Conservation (phyloP, 129 eudicot species). For the Rutidosis leptorrhynchoides region DNA sequence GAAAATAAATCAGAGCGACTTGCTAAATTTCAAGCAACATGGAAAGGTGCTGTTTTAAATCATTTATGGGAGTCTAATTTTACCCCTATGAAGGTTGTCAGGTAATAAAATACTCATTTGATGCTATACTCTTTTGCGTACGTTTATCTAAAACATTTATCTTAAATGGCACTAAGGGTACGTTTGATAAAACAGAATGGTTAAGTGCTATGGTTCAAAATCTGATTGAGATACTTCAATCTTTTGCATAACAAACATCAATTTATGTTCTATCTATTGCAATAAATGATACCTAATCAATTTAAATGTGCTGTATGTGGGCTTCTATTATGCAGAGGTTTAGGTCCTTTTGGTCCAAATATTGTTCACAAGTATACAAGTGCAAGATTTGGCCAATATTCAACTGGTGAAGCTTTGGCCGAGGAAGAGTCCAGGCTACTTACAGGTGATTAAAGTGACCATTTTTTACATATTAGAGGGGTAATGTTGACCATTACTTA, state of each 20-base stretch:
- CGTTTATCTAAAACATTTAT: not conserved
- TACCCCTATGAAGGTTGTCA: conserved; percentile 81
- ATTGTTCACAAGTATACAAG: conserved; percentile 71
- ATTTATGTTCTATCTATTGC: not conserved
- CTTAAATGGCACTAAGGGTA: too few species aligned
- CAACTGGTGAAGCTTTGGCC: conserved; percentile 54
- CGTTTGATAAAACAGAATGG: too few species aligned
- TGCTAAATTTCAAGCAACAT: conserved; percentile 65
- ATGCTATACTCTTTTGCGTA: not conserved
- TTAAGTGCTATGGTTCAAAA: too few species aligned
- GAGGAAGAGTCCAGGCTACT: conserved; percentile 67
- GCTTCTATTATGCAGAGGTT: conserved; percentile 52
- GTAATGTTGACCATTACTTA: not conserved
- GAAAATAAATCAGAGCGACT: conserved; percentile 71
- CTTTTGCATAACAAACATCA: not conserved
- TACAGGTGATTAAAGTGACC: conserved; percentile 49
- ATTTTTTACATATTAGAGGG: conserved; percentile 17
- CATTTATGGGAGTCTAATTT: conserved; percentile 97
- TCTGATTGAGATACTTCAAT: not conserved
- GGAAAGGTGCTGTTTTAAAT: conserved; percentile 88
- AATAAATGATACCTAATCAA: not conserved
- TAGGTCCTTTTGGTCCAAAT: conserved; percentile 95
- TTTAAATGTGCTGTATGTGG: conserved; percentile 6
- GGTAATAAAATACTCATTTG: conserved; percentile 37
- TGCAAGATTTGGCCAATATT: conserved; percentile 70